Evolutionary conservation across 176 grass and related monocot species (phyloP), one percentile per base, ranked within the genome.

Genomic region (Carex littledalei): DNA sequence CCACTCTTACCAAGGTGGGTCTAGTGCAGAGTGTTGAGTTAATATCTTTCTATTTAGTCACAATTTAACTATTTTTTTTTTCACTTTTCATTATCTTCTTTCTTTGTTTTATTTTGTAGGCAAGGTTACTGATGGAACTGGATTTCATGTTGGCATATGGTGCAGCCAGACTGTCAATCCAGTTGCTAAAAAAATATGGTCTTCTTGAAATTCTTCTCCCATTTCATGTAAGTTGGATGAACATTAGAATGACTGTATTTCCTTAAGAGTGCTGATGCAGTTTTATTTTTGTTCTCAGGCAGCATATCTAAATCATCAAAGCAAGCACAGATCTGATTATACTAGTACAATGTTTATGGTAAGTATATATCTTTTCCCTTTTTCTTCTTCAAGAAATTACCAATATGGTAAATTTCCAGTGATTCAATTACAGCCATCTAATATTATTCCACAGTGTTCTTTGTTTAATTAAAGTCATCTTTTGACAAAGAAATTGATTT

Each of bases 61-160:
- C 53, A 69, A 74, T 61, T 57, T 74, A 63, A 56, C 7, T 14
- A 57, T 75, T 71, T 16, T 16, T 49, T 82, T 58, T 55, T 41
- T 20, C 21, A 18, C n/a, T 67, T 39, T 56, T 17, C 53, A 49
- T 55, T 41, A 58, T 35, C 66, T 79, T 32, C 32, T 79, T 64
- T 41, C 22, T 12, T 82, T 88, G 71, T 58, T 81, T 66, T 86
- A 66, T 79, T 89, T 15, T 92, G 76, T 79, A 93, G 89, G 0
- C 72, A 87, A 93, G 95, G 74, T 84, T 98, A 85, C 52, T 70
- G 80, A 80, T 94, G 92, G 95, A 98, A 90, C 85, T 98, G 86
- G 90, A 91, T 78, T 93, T 89, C 81, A 91, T 98, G 86, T 64
- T 98, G 74, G 88, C 92, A 50, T 91, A 98, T 91, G 95, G 95